A percentile compares a stretch with the other conserved stretches of the same genome.
Conservation (phyloP, 2,329 filamentous ascomycete species). For the Alternaria ventricosa region DNA sequence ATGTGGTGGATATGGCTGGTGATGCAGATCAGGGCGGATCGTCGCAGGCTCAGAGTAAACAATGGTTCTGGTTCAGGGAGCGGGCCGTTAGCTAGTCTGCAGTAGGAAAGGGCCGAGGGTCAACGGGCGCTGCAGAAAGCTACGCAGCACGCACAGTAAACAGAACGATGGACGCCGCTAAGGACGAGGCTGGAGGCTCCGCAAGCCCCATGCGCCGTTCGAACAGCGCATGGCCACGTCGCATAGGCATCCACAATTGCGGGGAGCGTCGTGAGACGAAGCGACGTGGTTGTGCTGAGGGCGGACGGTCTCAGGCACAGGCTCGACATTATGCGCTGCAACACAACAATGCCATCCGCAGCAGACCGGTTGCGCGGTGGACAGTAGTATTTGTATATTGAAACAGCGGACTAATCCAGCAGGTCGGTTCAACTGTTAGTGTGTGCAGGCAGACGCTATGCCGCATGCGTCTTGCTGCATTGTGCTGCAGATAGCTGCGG, state of each 20-base stretch:
- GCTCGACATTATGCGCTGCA: constrained; percentile 5
- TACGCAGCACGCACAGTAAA: not conserved
- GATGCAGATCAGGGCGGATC: constrained; percentile 6
- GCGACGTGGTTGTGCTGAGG: not conserved
- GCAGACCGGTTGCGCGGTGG: not conserved
- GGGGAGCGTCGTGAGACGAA: constrained; percentile 1
- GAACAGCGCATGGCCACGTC: not conserved
- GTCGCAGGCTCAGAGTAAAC: not conserved
- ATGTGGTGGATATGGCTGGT: not conserved
- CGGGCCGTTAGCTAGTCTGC: constrained; percentile 12
- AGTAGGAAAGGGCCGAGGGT: constrained; percentile 1
- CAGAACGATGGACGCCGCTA: not conserved
- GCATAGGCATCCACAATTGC: not conserved
- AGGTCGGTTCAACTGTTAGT: not conserved
- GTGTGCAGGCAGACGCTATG: constrained; percentile 1
- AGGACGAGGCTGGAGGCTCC: not conserved
- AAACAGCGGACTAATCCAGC: not conserved
- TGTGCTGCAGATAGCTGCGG: not conserved
- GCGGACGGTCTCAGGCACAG: not conserved
- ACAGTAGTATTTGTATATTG: not conserved
- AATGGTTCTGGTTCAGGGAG: constrained; percentile 2
- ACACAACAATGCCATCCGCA: not conserved
- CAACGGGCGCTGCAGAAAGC: not conserved
- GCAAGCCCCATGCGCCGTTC: constrained; percentile 5
- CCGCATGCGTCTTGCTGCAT: constrained; percentile 2